Percentiles rank a stretch among this genome's conserved stretches.
These are phyloP conservation scores for Penstemon newberryi DNA, from an alignment of 257 asterid genomes.

Conservation along the genomic window DNA sequence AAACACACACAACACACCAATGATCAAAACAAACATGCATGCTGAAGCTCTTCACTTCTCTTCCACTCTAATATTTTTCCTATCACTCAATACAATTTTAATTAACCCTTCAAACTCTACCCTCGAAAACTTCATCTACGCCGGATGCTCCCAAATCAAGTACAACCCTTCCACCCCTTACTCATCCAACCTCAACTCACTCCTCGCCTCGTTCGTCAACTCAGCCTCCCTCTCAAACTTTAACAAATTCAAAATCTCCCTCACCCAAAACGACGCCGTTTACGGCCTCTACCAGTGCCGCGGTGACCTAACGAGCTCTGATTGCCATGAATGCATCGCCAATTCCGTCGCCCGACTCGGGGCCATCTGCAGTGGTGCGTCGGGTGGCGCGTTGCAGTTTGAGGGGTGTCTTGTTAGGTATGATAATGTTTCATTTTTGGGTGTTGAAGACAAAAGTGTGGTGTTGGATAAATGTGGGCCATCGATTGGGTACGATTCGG, in stretches of 20 bases:
- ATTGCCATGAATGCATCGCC: constrained; percentile 56
- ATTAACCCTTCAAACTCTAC: constrained; percentile 30
- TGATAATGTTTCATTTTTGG: constrained; percentile 63
- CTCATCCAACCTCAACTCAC: constrained; percentile 68
- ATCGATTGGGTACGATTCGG: constrained; percentile 41
- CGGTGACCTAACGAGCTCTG: constrained; percentile 58
- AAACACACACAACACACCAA: background rate
- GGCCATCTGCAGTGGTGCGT: constrained; percentile 46
- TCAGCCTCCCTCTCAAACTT: constrained; percentile 53
- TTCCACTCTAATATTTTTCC: constrained; percentile 4
- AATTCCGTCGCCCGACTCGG: constrained; percentile 61
- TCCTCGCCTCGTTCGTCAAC: constrained; percentile 64
- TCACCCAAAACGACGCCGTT: constrained; percentile 44
- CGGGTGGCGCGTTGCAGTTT: constrained; percentile 79
- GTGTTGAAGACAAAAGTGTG: constrained; percentile 62
- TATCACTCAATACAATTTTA: constrained; percentile 8
- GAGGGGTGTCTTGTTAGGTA: constrained; percentile 77
- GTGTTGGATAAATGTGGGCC: constrained; percentile 65
- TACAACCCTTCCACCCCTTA: constrained; percentile 51
- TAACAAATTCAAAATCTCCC: constrained; percentile 72
- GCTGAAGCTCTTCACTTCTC: constrained; percentile 18
- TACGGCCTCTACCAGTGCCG: constrained; percentile 88
- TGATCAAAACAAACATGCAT: constrained; percentile 33
- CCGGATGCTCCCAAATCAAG: constrained; percentile 69
- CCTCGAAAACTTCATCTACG: constrained; percentile 46